Conservation (phyloP, 257 asterid species). For the Galeopsis tetrahit region DNA sequence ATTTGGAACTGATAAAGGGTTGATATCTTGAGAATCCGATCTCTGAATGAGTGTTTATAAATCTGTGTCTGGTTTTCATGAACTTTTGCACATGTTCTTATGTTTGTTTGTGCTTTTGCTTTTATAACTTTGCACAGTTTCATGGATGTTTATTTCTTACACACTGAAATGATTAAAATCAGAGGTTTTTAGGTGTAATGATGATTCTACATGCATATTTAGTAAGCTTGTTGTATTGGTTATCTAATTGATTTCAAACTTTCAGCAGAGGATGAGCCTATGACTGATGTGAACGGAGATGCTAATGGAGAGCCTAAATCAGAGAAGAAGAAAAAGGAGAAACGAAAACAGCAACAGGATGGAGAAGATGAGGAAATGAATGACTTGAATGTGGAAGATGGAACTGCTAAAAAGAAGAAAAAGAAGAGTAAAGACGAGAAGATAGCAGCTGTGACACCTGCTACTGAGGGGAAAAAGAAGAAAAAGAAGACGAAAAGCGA, state of each 20-base stretch:
- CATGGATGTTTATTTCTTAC: background rate
- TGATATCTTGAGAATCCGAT: constrained; percentile 10
- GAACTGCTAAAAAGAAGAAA: constrained; percentile 35
- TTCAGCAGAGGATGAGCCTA: constrained; percentile 53
- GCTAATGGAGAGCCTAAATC: constrained; percentile 65
- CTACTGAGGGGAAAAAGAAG: background rate
- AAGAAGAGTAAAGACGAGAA: background rate
- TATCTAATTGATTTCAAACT: constrained; percentile 26
- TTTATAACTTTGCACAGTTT: background rate
- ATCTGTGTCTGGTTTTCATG: background rate
- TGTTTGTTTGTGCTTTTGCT: background rate
- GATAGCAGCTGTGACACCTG: background rate
- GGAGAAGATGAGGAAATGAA: constrained; percentile 38
- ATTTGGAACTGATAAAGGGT: background rate
- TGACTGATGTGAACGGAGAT: constrained; percentile 48
- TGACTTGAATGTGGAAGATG: constrained; percentile 51
- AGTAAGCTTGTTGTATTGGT: background rate
- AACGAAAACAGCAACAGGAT: constrained; percentile 59
- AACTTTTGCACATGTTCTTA: background rate
- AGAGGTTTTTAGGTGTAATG: background rate
- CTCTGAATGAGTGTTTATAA: background rate
- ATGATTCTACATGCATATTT: background rate
- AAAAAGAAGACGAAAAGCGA: background rate
- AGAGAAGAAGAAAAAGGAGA: constrained; percentile 81
- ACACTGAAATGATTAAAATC: background rate